Base-by-base conservation (phyloP, 805 yeast species). In the Lachancea meyersii region DNA sequence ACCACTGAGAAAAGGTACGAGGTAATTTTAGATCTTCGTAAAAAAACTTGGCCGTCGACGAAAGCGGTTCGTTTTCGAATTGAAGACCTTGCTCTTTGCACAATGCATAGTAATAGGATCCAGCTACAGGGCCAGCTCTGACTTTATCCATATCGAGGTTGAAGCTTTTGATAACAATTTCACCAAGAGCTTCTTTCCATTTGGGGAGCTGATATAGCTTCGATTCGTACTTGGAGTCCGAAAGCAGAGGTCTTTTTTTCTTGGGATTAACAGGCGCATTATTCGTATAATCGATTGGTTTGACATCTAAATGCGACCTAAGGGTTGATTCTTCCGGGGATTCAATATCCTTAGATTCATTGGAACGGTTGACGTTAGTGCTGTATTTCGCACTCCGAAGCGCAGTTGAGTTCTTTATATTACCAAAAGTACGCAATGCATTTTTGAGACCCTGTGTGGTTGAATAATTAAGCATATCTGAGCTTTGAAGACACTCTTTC, bases 101-200 rank as follows among this genome's bases (percentile, higher is more conserved):
- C 63, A 84, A 80, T 38, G 84, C 87, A 57, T 86, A 84, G 65
- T 89, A 93, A 44, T 75, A 72, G 3, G 89, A 82, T 7, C 97
- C 97, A 4, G 96, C 96, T 50, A 91, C 81, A 1, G 97, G 88
- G 21, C 97, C 97, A 0, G 97, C 84, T 58, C 97, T 76, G 30
- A 89, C 76, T 49, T 77, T 77, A 68, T 91, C 97, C 94, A 91
- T 87, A 63, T 91, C 96, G 45, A 91, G 68, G 49, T 77, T 72
- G 60, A 91, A 80, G 0, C 61, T 36, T 4, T 73, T 69, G 43
- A 84, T 74, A 18, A 82, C 70, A 31, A 73, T 56, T 59, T 85
- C 88, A 51, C 91, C 93, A 28, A 85, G 57, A 0, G 71, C 68
- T 48, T 70, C 73, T 47, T 76, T 70, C 73, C 78, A 72, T 43